phyloP scores from a whole-genome alignment of 768 basidiomycete genomes.

The Leccinum broughii region DNA sequence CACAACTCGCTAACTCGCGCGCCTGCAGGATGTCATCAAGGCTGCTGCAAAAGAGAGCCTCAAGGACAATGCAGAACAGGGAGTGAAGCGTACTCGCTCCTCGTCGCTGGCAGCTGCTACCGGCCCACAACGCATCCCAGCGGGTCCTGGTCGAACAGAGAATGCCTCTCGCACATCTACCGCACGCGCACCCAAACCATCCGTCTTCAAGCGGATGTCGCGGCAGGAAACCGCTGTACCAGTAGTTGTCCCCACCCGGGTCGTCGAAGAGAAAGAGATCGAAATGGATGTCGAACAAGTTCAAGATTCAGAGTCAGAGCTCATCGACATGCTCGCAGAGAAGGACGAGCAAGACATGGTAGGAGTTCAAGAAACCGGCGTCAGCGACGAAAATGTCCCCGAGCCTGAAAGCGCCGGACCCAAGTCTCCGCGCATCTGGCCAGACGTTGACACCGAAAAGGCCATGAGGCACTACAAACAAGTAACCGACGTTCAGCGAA shows the following conservation, averaged over 20 bases:
- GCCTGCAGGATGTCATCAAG: slow-evolving; percentile 41
- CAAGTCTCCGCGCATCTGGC: slow-evolving; percentile 62
- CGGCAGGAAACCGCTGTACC: slow-evolving; percentile 43
- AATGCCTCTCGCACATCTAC: slow-evolving; percentile 38
- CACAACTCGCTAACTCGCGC: slow-evolving; percentile 2
- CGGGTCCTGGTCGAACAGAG: slow-evolving; percentile 57
- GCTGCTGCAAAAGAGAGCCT: slow-evolving; percentile 51
- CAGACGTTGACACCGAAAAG: slow-evolving; percentile 66
- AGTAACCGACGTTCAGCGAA: slow-evolving; percentile 61
- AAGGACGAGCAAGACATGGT: slow-evolving; percentile 68
- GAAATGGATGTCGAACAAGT: slow-evolving; percentile 63
- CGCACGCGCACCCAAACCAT: slow-evolving; percentile 30
- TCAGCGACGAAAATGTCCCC: slow-evolving; percentile 46
- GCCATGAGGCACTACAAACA: slow-evolving; percentile 58
- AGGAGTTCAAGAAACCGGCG: slow-evolving; percentile 42
- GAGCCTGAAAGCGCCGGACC: slow-evolving; percentile 39
- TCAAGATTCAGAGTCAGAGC: slow-evolving; percentile 41
- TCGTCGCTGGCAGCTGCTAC: slow-evolving; percentile 64
- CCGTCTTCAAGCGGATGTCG: slow-evolving; percentile 43
- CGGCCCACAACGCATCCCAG: slow-evolving; percentile 67
- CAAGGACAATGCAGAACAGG: slow-evolving; percentile 58
- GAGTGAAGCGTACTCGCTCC: slow-evolving; percentile 58
- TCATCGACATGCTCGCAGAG: slow-evolving; percentile 42
- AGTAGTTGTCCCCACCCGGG: slow-evolving; percentile 39
- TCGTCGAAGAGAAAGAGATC: slow-evolving; percentile 49